Base-by-base conservation (phyloP, 2,329 filamentous ascomycete species). In the Aplosporella prunicola region DNA sequence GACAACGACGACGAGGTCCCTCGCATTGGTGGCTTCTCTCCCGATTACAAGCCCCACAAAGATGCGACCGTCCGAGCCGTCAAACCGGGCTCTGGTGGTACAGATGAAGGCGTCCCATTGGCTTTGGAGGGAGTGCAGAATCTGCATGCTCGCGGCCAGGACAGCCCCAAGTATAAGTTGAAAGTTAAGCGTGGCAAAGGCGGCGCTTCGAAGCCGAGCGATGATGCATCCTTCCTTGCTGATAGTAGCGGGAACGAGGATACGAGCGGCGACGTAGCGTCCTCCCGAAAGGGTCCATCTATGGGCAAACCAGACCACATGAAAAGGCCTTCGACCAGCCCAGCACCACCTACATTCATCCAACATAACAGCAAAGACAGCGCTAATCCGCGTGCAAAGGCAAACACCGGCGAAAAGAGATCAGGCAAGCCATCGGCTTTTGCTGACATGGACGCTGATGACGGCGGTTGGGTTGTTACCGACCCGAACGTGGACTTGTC, bases 31-130 rank as follows among this genome's bases (percentile, higher is more conserved):
- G 76, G 79, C 2, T 86, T 87, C 53, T 86, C 82, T 13, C 79
- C 80, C 9, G 79, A 81, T 36, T 87, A 87, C 56, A 79, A 80
- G 30, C 80, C 80, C 9, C 77, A 78, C 44, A 74, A 76, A 25
- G 80, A 75, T 53, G 79, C 82, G 18, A 77, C 75, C n/a, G 82
- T 86, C 26, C 73, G 79, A 37, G 62, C 71, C n/a, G 74, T 83
- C 23, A 66, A 68, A 37, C 61, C 68, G 5, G 66, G 64, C 24
- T 64, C 67, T 57, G 57, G 10, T 47, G 45, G 27, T 26, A 33
- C 27, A 18, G 28, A 43, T 28, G 38, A 40, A 25, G 31, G 38
- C 17, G 32, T 35, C 27, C 17, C 32, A 32, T 22, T 32, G 30
- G 38, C 38, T 14, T 28, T 31, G n/a, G 50, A 55, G 36, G 51